Base-by-base conservation (phyloP, 108 stramenopile genomes). In the Skeletonema tropicum region DNA sequence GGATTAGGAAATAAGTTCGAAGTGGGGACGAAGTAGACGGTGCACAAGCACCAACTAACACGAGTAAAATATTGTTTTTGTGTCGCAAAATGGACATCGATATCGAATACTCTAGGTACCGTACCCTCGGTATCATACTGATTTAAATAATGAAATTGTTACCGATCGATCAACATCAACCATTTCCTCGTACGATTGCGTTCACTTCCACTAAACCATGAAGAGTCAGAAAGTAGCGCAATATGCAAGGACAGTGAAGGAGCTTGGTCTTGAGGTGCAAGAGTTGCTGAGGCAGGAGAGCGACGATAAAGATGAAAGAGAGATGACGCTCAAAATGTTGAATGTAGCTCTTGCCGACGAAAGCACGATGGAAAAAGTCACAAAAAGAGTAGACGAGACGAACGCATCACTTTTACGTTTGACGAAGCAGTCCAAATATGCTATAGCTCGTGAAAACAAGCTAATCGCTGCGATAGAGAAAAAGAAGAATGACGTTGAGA, bases 401-500 rank as follows among this genome's bases (percentile, higher is more conserved):
- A 80, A 76, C 1, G 39, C 39, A 31, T 21, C 57, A 19, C 57
- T 72, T 3, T 69, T 80, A 0, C 26, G 70, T 13, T 39, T 84
- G 6, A 66, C 76, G 26, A 71, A 77, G 49, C 41, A 80, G 58
- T 67, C 45, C 63, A 71, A 71, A 75, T 58, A 76, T 33, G 36
- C 80, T 23, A 68, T 68, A 1, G 79, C 83, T 12, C 52, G 45
- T 17, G 64, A 77, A 57, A 66, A 67, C 48, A 79, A 75, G 12
- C 63, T 73, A 45, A 70, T 71, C 45, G 74, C 76, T 36, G 76
- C 76, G 26, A 71, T 81, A 48, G 39, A 74, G 17, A 84, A 72
- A 52, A 76, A 79, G 58, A 42, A 61, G 13, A 76, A 76, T 58
- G 83, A 84, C 33, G 45, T 81, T 19, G 75, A 84, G 63, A 79